Conservation (phyloP, 306 rosid genomes). For the Castanopsis chinensis region DNA sequence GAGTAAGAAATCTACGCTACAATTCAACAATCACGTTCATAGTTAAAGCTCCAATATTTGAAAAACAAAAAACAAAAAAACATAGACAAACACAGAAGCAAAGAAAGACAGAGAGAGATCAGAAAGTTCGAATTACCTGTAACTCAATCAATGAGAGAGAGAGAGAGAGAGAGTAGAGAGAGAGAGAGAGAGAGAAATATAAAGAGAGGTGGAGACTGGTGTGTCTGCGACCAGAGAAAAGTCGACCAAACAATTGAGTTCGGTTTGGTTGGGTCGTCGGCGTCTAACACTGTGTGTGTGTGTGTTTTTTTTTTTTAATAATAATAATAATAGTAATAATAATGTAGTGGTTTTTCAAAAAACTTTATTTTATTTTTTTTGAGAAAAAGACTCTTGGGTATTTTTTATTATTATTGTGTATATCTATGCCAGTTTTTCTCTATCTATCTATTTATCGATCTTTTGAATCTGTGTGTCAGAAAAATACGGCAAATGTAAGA, state of each 20-base stretch:
- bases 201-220: slow-evolving; percentile 3
- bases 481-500: too few species aligned
- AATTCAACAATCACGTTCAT: slow-evolving; percentile 6
- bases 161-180: slow-evolving; percentile 14
- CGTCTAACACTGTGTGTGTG: slow-evolving; percentile 55
- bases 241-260: slow-evolving; percentile 58
- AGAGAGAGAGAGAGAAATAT: slow-evolving; percentile 1
- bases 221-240: slow-evolving; percentile 34
- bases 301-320: neutral
- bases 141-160: slow-evolving; percentile 34
- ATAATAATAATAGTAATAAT: neutral
- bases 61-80: neutral
- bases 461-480: too few species aligned
- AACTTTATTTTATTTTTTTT: neutral
- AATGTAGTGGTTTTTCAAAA: neutral
- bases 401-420: neutral
- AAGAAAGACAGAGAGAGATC: slow-evolving; percentile 30
- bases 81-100: neutral
- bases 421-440: too few species aligned
- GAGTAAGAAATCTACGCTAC: slow-evolving; percentile 4
- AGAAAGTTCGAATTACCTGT: slow-evolving; percentile 34
- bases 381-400: too few species aligned
- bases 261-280: slow-evolving; percentile 89
- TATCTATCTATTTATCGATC: too few species aligned
- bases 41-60: slow-evolving; percentile 8